phyloP scores from a whole-genome alignment of 805 yeast species.

The Cyberlindnera veronae region DNA sequence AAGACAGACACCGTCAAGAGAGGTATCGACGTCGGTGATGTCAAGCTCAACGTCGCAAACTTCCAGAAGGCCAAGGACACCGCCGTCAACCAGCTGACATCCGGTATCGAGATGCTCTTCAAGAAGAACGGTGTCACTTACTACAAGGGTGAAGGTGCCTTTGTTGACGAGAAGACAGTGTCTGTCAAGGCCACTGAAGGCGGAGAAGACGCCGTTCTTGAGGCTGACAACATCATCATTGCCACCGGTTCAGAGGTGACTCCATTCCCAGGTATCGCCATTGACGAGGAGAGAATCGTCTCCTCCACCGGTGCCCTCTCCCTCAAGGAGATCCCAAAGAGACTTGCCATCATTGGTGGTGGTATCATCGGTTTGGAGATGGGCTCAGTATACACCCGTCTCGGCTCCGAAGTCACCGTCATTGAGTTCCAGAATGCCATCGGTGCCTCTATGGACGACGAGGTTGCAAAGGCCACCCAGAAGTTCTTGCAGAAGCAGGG shows the following conservation, averaged over 20 bases:
- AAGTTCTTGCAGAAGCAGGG: constrained; percentile 94
- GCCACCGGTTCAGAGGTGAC: constrained; percentile 99
- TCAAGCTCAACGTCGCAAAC: constrained; percentile 66
- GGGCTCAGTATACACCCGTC: constrained; percentile 96
- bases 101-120: constrained; percentile 92
- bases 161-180: constrained; percentile 74
- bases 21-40: constrained; percentile 87
- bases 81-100: constrained; percentile 83
- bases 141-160: constrained; percentile 90
- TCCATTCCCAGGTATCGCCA: constrained; percentile 96
- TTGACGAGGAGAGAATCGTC: constrained; percentile 96
- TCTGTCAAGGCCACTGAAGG: constrained; percentile 87
- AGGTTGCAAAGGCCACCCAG: constrained; percentile 86
- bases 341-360: constrained; percentile 92
- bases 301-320: constrained; percentile 90
- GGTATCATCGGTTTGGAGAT: constrained; percentile 99
- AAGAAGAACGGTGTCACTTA: constrained; percentile 94
- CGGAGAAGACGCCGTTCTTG: constrained; percentile 64
- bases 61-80: constrained; percentile 92
- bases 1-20: constrained; percentile 78
- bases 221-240: constrained; percentile 84
- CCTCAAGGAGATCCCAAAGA: constrained; percentile 88
- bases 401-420: constrained; percentile 94
- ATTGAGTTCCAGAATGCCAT: constrained; percentile 86
- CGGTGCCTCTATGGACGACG: constrained; percentile 98